Evolutionary conservation across 805 yeast species (phyloP), one percentile per base, ranked within the genome.

Genomic region (Yarrowia porcina): DNA sequence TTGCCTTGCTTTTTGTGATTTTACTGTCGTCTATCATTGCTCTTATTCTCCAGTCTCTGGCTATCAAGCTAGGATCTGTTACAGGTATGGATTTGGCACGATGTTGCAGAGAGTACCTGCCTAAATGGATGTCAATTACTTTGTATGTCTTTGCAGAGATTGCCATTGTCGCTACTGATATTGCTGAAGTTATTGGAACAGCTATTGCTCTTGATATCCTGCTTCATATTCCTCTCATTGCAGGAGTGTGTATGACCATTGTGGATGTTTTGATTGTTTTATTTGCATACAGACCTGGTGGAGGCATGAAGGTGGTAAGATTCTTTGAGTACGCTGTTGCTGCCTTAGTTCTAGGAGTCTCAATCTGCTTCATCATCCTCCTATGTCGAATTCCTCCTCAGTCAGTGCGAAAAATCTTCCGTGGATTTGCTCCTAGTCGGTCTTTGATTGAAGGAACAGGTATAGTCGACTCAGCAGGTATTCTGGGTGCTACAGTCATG

Each of bases 141-240:
- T 75, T 91, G 23, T 92, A 93, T 72, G 72, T 85, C 2, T 79
- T 92, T 65, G 96, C 97, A 0, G 98, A 93, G 70, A 76, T 87
- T 18, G 96, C 98, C 20, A 93, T 93, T 64, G 85, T 93, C 44
- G 97, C 97, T 1, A 93, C 98, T 0, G 99, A 93, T 75, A 81
- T 94, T 67, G 97, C 99, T 1, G 98, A 93, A 72, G 97, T 93
- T 35, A 93, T 94, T 25, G 99, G 99, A n/a, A 90, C 97, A 3
- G 97, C 98, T 3, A 90, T 93, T 64, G 87, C 98, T 0, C 79
- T 93, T 64, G 90, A 94, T 68, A 90, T 93, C 63, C 76, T 94
- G 44, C 84, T 92, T 71, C 81, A 83, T 2, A 77, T 94, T 8
- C 98, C 98, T 0, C 76, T 94, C 18, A 80, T 89, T 8, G 79